phyloP scores from a whole-genome alignment of 192 early-diverging fungal species.

The Mortierella claussenii region DNA sequence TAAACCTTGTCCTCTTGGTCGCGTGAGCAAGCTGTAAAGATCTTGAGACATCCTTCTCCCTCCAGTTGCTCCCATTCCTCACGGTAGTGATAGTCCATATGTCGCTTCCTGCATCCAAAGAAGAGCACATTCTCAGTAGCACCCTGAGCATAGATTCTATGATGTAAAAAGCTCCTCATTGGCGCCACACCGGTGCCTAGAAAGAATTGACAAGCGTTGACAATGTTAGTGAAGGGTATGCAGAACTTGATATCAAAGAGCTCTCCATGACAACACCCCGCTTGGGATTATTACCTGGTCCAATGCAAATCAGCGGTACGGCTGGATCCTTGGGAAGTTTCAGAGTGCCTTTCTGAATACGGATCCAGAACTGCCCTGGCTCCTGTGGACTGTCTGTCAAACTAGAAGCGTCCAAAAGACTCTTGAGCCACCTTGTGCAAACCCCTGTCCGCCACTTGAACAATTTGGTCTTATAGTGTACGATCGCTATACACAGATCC shows the following conservation, averaged over 20 bases:
- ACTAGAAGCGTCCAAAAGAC: slow-evolving; percentile 7
- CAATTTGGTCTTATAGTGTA: slow-evolving; percentile 86
- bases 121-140: slow-evolving; percentile 77
- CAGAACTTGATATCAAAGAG: background rate
- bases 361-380: slow-evolving; percentile 49
- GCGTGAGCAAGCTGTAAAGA: slow-evolving; percentile 88
- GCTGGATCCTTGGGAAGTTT: slow-evolving; percentile 62
- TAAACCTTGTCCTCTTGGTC: slow-evolving; percentile 87
- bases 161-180: slow-evolving; percentile 69
- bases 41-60: slow-evolving; percentile 58
- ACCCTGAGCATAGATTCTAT: slow-evolving; percentile 44
- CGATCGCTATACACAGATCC: slow-evolving; percentile 86
- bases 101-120: slow-evolving; percentile 81
- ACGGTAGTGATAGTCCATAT: slow-evolving; percentile 81
- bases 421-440: slow-evolving; percentile 78
- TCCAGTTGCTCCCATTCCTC: slow-evolving; percentile 71
- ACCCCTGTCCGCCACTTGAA: slow-evolving; percentile 79
- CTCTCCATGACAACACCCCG: background rate
- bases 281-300: slow-evolving; percentile 69
- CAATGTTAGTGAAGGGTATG: background rate
- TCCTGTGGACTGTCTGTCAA: background rate
- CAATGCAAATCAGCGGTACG: slow-evolving; percentile 82
- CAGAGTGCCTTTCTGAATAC: slow-evolving; percentile 75
- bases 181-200: slow-evolving; percentile 93
- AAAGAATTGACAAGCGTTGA: background rate